These are phyloP conservation scores for Conticribra guillardii DNA, from an alignment of 108 stramenopile species.

Conservation along the genomic window DNA sequence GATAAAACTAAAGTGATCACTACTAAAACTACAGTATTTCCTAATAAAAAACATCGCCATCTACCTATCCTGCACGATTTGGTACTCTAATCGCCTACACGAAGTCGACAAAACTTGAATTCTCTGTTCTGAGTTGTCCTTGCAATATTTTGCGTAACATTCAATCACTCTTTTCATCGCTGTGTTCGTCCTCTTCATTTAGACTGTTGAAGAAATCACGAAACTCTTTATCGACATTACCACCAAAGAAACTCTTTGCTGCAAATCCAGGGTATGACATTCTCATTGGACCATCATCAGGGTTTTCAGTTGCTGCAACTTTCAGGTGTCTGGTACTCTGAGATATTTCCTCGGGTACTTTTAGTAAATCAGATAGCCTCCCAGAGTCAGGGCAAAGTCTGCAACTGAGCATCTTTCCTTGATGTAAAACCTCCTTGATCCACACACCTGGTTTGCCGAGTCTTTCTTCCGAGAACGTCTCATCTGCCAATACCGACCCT, in stretches of 20 bases:
- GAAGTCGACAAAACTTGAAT: too few species aligned
- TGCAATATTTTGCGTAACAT: too few species aligned
- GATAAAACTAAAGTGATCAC: too few species aligned
- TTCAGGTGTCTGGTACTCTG: constrained; percentile 26
- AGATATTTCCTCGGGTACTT: constrained; percentile 10
- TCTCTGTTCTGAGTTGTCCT: too few species aligned
- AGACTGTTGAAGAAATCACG: too few species aligned
- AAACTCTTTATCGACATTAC: too few species aligned
- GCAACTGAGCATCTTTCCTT: neutral
- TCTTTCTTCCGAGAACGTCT: constrained; percentile 24
- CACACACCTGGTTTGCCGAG: constrained; percentile 36
- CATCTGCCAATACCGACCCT: constrained; percentile 29
- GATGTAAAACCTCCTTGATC: constrained; percentile 34
- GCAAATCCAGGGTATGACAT: constrained; percentile 29
- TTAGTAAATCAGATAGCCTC: constrained; percentile 8
- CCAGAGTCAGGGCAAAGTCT: constrained; percentile 17
- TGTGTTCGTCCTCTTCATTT: too few species aligned
- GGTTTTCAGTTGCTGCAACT: constrained; percentile 9
- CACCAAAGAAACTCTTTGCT: constrained; percentile 26
- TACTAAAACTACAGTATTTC: too few species aligned
- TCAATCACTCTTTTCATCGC: too few species aligned
- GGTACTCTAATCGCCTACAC: too few species aligned
- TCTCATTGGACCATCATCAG: constrained; percentile 32
- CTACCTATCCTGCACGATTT: too few species aligned
- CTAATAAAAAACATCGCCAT: too few species aligned